Base-by-base conservation (phyloP, 179 eudicot genomes). In the Gypsophila paniculata region DNA sequence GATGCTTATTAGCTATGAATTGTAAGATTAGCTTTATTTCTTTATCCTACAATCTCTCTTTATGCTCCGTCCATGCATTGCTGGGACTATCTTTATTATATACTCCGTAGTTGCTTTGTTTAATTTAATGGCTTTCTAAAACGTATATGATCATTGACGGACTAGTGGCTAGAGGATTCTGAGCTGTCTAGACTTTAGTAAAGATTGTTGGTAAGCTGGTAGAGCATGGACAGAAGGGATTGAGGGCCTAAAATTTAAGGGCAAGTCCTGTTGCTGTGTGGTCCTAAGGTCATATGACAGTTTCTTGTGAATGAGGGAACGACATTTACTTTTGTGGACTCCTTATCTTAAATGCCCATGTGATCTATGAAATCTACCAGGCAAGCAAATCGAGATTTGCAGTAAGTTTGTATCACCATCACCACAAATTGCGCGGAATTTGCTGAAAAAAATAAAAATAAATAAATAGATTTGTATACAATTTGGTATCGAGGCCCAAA, bases 271-370 rank as follows among this genome's bases (percentile, higher is more conserved):
- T 58, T 68, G 12, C 61, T 15, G 2, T 4, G 42, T 66, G 42
- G 57, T 49, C 61, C 70, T 29, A 17, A 22, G 36, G 63, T 57
- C 77, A 67, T 55, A 62, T 68, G 72, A 74, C 18, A 26, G 17
- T 66, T 69, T 70, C 77, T 34, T 54, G n/a, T 53, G 57, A 42
- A 67, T 23, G 52, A 74, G 64, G 71, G 57, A 55, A 55, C 19
- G 25, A 42, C 65, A 13, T 44, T 19, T 70, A 36, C 6, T 12
- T 0, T 18, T 39, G 15, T 39, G 51, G 61, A 4, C n/a, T 65
- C 46, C 0, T 4, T 29, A 29, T 29, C 34, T 29, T 29, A 29
- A 29, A 29, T 29, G 34, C 34, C 34, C 34, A 29, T 29, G 34
- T 29, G 68, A 58, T 58, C 61, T 22, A 26, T 23, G 61, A 58